Evolutionary conservation across 73 alveolate genomes (phyloP).

Genomic region (Blepharisma stoltei): DNA sequence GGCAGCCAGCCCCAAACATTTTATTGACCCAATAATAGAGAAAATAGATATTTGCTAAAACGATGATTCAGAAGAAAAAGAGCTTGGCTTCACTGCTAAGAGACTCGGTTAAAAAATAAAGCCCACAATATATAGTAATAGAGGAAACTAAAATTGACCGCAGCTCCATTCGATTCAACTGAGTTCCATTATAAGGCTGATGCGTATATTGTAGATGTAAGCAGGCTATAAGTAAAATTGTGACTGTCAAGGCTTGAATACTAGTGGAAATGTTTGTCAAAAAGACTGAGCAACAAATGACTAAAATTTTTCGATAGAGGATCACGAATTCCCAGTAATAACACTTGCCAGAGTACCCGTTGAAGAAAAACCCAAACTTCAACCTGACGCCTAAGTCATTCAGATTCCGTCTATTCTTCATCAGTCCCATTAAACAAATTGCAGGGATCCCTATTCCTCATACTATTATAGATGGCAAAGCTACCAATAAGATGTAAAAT

Average conservation of each 20-base stretch:
- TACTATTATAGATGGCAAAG: constrained; percentile 46
- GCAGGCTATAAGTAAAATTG: not conserved
- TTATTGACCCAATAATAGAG: too few species aligned
- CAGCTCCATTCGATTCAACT: not conserved
- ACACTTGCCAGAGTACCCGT: constrained; percentile 50
- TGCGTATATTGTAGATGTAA: not conserved
- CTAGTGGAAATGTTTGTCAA: not conserved
- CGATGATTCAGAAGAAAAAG: too few species aligned
- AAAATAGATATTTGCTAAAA: too few species aligned
- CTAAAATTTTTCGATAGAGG: constrained; percentile 50
- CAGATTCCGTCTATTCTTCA: not conserved
- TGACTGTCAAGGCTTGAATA: not conserved
- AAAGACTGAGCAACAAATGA: constrained; percentile 46
- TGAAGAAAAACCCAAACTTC: constrained; percentile 59
- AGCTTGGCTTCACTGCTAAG: too few species aligned
- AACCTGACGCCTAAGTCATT: constrained; percentile 30
- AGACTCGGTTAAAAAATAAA: not conserved
- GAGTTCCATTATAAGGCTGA: not conserved
- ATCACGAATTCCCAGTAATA: constrained; percentile 61
- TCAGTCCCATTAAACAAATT: not conserved
- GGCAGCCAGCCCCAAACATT: too few species aligned
- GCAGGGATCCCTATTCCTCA: constrained; percentile 28
- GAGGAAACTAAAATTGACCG: not conserved
- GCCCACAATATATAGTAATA: constrained; percentile 24
- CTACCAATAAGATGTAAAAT: constrained; percentile 15